Base-by-base conservation (phyloP, 495 filamentous ascomycete genomes). In the Halenospora varia region DNA sequence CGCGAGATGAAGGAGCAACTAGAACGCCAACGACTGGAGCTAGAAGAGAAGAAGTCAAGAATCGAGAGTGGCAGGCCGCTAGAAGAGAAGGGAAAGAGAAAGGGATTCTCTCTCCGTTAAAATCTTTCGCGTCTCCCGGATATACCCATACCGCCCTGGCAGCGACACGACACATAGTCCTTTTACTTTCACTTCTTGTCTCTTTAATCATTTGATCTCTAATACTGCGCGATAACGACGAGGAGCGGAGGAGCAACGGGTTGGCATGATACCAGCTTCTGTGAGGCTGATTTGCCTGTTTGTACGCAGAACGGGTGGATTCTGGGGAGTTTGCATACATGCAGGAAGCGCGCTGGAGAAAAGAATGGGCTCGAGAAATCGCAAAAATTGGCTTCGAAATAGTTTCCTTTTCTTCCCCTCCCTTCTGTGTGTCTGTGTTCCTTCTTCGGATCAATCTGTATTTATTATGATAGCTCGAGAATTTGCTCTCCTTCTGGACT, bases 1-100 rank as follows among this genome's bases (percentile, higher is more conserved):
- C 84, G 91, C 67, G 94, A 98, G 81, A 98, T 98, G 94, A 98
- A 97, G 81, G 94, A 98, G 63, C 93, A 97, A 74, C 83, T 98
- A 57, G 95, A 98, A 66, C 82, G 90, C 59, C 95, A 97, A 77
- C 86, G 92, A 70, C 69, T 81, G 71, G 94, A 98, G 72, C 82
- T 98, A 65, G 94, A 98, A 68, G 94, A 98, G 71, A 98, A 98
- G 87, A 98, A 97, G 77, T 63, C 78, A 51, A 84, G 94, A 61
- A 76, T 98, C 76, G 94, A 98, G 75, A 96, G 82, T 67, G 94
- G 94, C 66, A 79, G 93, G 65, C 95, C 95, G 55, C 75, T 97
- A 79, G 94, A 97, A 79, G 90, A 97, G 78, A 92, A 96, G 80
- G 88, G 89, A 76, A 88, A 85, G 79, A 82, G 89, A 77, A 97